phyloP scores from a whole-genome alignment of 371 early-diverging fungal genomes.

The Rhizomucor pusillus region DNA sequence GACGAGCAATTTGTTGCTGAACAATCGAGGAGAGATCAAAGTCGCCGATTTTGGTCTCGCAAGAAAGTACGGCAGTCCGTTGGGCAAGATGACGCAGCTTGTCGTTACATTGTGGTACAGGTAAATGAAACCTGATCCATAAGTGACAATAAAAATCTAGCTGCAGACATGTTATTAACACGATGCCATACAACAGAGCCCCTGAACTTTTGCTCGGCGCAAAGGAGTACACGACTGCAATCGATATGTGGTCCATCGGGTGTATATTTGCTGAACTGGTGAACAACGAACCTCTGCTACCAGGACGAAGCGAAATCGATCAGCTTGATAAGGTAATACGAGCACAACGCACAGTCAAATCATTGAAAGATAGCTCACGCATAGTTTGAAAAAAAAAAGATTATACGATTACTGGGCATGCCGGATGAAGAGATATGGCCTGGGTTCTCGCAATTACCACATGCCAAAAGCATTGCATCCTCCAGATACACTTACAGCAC shows the following conservation, averaged over 20 bases:
- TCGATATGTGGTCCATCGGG: constrained; percentile 99
- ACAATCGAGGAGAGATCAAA: constrained; percentile 79
- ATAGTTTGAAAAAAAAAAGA: no score
- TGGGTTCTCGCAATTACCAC: constrained; percentile 62
- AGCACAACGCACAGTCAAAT: no score
- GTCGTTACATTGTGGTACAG: constrained; percentile 95
- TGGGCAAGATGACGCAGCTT: constrained; percentile 74
- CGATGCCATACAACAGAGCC: constrained; percentile 61
- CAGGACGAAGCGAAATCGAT: constrained; percentile 79
- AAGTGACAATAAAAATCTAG: no score
- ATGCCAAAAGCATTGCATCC: constrained; percentile 69
- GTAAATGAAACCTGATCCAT: constrained; percentile 18
- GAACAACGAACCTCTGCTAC: constrained; percentile 68
- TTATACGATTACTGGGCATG: constrained; percentile 71
- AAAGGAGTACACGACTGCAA: constrained; percentile 87
- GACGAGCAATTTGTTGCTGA: constrained; percentile 92
- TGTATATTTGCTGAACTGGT: constrained; percentile 93
- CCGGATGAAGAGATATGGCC: constrained; percentile 79
- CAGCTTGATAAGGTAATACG: constrained; percentile 67
- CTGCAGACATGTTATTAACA: background rate
- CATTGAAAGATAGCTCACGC: background rate
- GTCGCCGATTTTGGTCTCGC: constrained; percentile 90
- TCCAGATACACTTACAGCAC: constrained; percentile 28
- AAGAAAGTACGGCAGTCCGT: constrained; percentile 72
- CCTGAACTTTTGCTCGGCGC: constrained; percentile 97